These are phyloP conservation scores for Tuctoria greenei DNA, from an alignment of 176 grass and related monocot genomes.

Conservation along the genomic window DNA sequence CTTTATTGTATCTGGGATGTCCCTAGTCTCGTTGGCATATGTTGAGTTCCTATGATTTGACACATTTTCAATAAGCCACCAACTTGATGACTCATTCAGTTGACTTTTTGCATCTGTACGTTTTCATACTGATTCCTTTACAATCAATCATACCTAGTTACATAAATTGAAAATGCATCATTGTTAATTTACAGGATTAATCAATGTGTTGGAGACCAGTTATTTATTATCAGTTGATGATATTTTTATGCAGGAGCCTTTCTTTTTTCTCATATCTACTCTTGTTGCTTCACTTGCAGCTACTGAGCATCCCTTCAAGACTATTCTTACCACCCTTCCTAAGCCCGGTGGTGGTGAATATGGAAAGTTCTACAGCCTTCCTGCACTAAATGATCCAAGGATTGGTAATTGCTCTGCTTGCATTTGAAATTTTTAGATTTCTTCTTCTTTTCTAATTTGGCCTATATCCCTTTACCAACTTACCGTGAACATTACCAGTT, in stretches of 20 bases:
- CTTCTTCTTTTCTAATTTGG: not conserved
- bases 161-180: not conserved
- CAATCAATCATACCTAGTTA: not conserved
- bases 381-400: conserved; percentile 80
- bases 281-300: conserved; percentile 46
- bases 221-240: not conserved
- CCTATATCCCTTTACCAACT: not conserved
- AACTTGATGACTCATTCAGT: conserved; percentile 18
- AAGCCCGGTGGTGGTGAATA: conserved; percentile 84
- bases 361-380: conserved; percentile 86
- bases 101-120: conserved; percentile 19
- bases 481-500: not conserved
- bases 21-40: not conserved
- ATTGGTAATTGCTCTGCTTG: conserved; percentile 54
- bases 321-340: conserved; percentile 70
- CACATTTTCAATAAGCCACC: not conserved
- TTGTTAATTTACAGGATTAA: not conserved
- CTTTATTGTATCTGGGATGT: not conserved
- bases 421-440: not conserved
- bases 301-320: conserved; percentile 62
- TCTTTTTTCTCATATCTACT: not conserved
- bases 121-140: not conserved
- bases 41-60: not conserved
- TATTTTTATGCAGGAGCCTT: conserved; percentile 4
- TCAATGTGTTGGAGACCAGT: conserved; percentile 20